phyloP scores from a whole-genome alignment of 257 asterid species.

The Voacanga thouarsii region DNA sequence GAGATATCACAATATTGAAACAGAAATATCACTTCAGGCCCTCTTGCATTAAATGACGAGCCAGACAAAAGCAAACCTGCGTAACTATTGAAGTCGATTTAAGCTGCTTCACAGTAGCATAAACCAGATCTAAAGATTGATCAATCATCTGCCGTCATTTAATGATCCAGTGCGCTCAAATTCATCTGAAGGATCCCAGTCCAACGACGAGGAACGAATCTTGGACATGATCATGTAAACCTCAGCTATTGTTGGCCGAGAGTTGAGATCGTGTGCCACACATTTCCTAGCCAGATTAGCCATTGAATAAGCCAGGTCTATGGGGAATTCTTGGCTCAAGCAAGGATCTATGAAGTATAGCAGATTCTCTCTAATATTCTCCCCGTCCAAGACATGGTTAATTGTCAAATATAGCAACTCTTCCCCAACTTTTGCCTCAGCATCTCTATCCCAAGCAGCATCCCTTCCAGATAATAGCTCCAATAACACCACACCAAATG shows the following conservation, averaged over 20 bases:
- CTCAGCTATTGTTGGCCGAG: conserved; percentile 37
- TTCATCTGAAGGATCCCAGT: conserved; percentile 57
- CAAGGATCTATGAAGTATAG: background rate
- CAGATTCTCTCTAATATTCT: background rate
- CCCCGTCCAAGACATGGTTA: background rate
- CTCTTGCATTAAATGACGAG: background rate
- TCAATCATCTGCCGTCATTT: conserved; percentile 14
- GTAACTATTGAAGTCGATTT: background rate
- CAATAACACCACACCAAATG: conserved; percentile 13
- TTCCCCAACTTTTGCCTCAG: background rate
- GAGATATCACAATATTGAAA: background rate
- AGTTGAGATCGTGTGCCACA: conserved; percentile 35
- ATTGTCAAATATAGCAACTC: background rate
- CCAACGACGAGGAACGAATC: conserved; percentile 41
- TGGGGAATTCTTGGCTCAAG: background rate
- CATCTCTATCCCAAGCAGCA: conserved; percentile 5
- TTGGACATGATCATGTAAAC: conserved; percentile 40
- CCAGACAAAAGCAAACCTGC: background rate
- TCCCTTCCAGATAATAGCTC: conserved; percentile 14
- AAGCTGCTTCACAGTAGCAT: background rate
- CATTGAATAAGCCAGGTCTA: background rate
- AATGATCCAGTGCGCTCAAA: conserved; percentile 28
- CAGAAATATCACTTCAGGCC: background rate
- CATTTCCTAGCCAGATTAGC: conserved; percentile 50
- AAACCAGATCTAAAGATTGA: background rate